A percentile compares a stretch with the other conserved stretches of the same genome.
These are phyloP conservation scores for Penicillium lagena DNA, from an alignment of 495 filamentous ascomycete species.

Conservation along the genomic window DNA sequence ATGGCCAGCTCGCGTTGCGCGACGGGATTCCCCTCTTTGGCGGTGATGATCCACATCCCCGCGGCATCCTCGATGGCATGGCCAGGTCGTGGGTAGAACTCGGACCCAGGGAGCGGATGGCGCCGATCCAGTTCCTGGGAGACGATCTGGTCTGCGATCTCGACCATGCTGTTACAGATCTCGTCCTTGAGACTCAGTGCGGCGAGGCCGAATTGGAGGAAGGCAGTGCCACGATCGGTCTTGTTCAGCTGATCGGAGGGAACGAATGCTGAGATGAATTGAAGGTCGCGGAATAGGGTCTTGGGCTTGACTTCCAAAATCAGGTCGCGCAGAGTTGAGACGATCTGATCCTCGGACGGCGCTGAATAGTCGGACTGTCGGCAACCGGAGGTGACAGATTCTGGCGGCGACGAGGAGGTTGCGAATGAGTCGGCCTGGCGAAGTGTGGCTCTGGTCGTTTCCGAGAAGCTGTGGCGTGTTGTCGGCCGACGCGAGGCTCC, in stretches of 20 bases:
- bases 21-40: constrained; percentile 84
- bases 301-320: constrained; percentile 77
- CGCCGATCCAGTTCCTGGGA: constrained; percentile 36
- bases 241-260: constrained; percentile 74
- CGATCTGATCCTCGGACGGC: constrained; percentile 54
- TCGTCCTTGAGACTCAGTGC: constrained; percentile 86
- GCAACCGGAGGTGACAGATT: constrained; percentile 33
- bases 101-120: constrained; percentile 33
- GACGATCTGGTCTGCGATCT: constrained; percentile 48
- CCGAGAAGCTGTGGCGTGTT: constrained; percentile 33
- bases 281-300: constrained; percentile 89
- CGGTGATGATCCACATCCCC: constrained; percentile 87
- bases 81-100: constrained; percentile 28
- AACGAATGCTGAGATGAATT: constrained; percentile 92
- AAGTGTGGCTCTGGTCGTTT: not conserved
- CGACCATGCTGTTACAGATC: constrained; percentile 84
- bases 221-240: constrained; percentile 82
- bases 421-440: no score
- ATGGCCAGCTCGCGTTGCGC: constrained; percentile 94
- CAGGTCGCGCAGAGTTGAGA: constrained; percentile 70
- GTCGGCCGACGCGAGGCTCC: constrained; percentile 11
- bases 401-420: constrained; percentile 15
- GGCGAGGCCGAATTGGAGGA: constrained; percentile 88
- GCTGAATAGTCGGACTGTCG: constrained; percentile 31
- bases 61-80: constrained; percentile 75